Conservation (phyloP, 768 basidiomycete species). For the Xerocomus brunneocitrinus region DNA sequence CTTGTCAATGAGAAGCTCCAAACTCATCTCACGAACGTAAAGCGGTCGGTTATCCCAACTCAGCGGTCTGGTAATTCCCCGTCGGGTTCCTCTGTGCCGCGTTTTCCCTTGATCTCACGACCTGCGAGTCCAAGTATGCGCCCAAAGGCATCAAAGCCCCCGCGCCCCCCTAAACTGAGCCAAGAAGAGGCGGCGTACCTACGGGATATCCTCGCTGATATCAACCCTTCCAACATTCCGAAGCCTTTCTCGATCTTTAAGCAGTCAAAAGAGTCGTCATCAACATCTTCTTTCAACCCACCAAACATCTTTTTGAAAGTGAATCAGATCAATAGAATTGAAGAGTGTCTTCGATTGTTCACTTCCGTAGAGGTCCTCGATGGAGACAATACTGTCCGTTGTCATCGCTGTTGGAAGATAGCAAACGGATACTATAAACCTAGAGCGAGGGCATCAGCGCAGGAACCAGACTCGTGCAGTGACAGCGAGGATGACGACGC, state of each 20-base stretch:
- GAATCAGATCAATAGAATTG: constrained; percentile 31
- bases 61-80: constrained; percentile 21
- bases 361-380: constrained; percentile 91
- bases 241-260: constrained; percentile 51
- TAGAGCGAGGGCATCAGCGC: constrained; percentile 14
- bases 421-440: constrained; percentile 58
- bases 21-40: constrained; percentile 23
- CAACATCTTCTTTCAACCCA: constrained; percentile 10
- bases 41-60: constrained; percentile 20
- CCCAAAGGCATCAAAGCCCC: constrained; percentile 36
- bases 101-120: constrained; percentile 24
- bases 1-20: constrained; percentile 26
- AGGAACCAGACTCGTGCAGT: constrained; percentile 28
- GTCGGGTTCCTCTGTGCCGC: constrained; percentile 14
- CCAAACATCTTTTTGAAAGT: constrained; percentile 29
- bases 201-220: constrained; percentile 63
- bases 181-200: constrained; percentile 62
- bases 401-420: constrained; percentile 91
- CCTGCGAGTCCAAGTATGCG: constrained; percentile 29
- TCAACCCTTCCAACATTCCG: constrained; percentile 38
- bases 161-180: constrained; percentile 51
- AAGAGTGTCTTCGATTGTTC: constrained; percentile 83
- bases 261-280: constrained; percentile 30
- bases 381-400: constrained; percentile 93
- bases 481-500: constrained; percentile 32